Conservation (phyloP, 306 rosid genomes). For the Glycine tomentella region DNA sequence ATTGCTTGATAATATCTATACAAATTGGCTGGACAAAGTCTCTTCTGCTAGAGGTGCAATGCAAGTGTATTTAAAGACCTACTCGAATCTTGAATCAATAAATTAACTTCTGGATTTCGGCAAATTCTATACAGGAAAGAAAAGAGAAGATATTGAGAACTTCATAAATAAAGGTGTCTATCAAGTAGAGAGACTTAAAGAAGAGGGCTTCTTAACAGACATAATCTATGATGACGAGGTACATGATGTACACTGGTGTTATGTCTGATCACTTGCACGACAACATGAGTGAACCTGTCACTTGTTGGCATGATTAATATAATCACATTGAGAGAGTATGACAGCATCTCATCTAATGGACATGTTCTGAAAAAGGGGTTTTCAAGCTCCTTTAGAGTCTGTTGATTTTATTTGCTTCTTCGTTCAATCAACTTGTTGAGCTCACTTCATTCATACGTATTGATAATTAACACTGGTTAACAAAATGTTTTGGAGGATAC, state of each 20-base stretch:
- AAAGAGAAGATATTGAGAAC: constrained; percentile 76
- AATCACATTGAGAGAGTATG: constrained; percentile 24
- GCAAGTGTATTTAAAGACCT: constrained; percentile 48
- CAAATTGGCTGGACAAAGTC: constrained; percentile 87
- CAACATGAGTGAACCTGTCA: constrained; percentile 15
- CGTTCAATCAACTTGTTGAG: constrained; percentile 11
- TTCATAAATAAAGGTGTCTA: constrained; percentile 87
- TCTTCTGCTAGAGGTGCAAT: constrained; percentile 77
- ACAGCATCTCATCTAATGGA: constrained; percentile 27
- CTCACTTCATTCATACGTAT: constrained; percentile 16
- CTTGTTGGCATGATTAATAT: constrained; percentile 5
- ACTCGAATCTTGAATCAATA: constrained; percentile 38
- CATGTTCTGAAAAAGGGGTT: not conserved
- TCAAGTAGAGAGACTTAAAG: constrained; percentile 82
- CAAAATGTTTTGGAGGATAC: constrained; percentile 32
- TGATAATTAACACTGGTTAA: constrained; percentile 20
- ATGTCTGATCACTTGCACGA: constrained; percentile 25
- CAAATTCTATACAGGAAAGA: constrained; percentile 64
- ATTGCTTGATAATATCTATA: constrained; percentile 85
- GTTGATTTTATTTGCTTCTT: constrained; percentile 28
- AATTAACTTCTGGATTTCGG: constrained; percentile 40
- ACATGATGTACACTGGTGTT: constrained; percentile 24
- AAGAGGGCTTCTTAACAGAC: constrained; percentile 86
- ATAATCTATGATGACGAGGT: constrained; percentile 94
- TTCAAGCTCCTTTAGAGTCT: not conserved